Conservation (phyloP, 306 rosid species). For the Senna siamea region DNA sequence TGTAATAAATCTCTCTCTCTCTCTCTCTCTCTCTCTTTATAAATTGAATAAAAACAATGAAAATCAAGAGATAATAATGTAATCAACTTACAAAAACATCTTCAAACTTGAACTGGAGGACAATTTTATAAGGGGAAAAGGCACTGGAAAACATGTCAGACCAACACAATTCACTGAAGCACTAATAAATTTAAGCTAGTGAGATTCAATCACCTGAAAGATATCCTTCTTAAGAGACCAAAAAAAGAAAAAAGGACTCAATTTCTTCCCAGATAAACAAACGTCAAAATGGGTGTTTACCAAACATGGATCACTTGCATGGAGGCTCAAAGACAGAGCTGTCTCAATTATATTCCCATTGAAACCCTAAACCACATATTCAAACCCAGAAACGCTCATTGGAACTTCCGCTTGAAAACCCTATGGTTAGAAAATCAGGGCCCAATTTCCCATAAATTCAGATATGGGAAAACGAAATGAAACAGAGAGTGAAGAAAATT, state of each 20-base stretch:
- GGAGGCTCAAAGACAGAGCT: conserved; percentile 40
- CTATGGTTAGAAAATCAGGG: background rate
- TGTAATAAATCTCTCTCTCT: no score
- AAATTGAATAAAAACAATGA: conserved; percentile 11
- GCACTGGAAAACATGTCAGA: conserved; percentile 13
- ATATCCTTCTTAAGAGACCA: background rate
- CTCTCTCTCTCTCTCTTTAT: background rate
- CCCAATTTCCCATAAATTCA: conserved; percentile 15
- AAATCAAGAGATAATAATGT: conserved; percentile 4
- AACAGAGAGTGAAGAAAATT: background rate
- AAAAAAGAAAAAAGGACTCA: conserved; percentile 1
- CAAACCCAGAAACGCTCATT: conserved; percentile 19
- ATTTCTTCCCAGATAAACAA: conserved; percentile 13
- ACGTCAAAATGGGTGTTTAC: conserved; percentile 15
- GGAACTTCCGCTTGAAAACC: conserved; percentile 17
- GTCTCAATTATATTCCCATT: conserved; percentile 18
- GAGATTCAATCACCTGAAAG: background rate
- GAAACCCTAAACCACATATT: conserved; percentile 49
- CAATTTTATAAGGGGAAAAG: background rate
- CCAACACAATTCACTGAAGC: conserved; percentile 15
- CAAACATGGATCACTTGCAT: conserved; percentile 48
- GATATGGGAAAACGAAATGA: background rate
- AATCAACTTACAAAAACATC: conserved; percentile 17
- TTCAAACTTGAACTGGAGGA: background rate
- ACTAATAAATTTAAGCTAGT: conserved; percentile 6